Evolutionary conservation across 1,284 basidiomycete species (phyloP).

Genomic region (Rhodotorula sp.): DNA sequence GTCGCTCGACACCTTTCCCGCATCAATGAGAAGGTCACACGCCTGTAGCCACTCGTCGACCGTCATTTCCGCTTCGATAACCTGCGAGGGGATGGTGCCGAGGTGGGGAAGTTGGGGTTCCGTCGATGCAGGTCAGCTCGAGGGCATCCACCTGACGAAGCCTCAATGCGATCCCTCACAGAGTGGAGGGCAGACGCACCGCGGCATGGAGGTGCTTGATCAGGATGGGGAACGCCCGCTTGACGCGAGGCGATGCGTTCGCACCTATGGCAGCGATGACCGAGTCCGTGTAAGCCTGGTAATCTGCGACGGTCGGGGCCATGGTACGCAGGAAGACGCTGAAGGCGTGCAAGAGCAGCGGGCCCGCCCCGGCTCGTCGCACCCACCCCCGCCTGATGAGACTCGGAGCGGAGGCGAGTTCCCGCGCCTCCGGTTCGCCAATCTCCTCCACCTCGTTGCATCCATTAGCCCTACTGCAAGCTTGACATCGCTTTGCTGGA

Average conservation of each 20-base stretch:
- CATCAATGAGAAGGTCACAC: slow-evolving; percentile 51
- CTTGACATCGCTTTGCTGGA: too few species aligned
- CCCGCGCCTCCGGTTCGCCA: too few species aligned
- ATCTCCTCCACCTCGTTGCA: too few species aligned
- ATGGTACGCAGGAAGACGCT: background rate
- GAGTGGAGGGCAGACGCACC: slow-evolving; percentile 42
- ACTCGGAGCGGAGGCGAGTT: background rate
- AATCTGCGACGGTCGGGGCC: background rate
- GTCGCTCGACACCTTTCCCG: slow-evolving; percentile 51
- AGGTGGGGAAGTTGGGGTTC: too few species aligned
- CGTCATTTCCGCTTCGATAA: slow-evolving; percentile 51
- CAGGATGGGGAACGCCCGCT: slow-evolving; percentile 49
- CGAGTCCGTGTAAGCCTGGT: slow-evolving; percentile 17
- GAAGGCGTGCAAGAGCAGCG: background rate
- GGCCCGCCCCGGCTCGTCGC: too few species aligned
- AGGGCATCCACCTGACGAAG: too few species aligned
- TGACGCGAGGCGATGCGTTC: slow-evolving; percentile 29
- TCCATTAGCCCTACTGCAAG: too few species aligned
- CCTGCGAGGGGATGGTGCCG: background rate
- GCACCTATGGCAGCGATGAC: slow-evolving; percentile 30
- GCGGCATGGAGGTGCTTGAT: slow-evolving; percentile 50
- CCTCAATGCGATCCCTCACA: too few species aligned
- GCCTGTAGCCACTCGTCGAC: slow-evolving; percentile 50
- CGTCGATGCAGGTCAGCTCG: background rate
- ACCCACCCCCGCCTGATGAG: too few species aligned